Evolutionary conservation across 2,329 filamentous ascomycete species (phyloP), one percentile per base, ranked within the genome.

Genomic region (Paracorniculantispora psalliotae): DNA sequence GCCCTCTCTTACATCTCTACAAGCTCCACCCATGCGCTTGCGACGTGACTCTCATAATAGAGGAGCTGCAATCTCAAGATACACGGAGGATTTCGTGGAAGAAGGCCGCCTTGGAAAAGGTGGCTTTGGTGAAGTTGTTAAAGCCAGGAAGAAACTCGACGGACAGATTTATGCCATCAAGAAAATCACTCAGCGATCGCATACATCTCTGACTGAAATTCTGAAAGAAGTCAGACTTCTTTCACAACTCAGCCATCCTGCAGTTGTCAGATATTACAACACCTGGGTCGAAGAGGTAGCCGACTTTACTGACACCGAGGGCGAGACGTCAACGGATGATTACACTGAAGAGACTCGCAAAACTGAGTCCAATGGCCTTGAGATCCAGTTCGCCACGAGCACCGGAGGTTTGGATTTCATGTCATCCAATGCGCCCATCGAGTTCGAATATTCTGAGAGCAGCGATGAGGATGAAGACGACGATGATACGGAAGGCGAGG

Each of bases 151-250:
- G 72, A 96, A 94, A 75, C 84, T 97, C 4, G 94, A 97, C 70
- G 91, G 91, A 0, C 90, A 92, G 60, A 88, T 96, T 46, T 99
- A 97, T 73, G 94, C 94, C 19, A 90, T 99, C 70, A 99, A 99
- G 72, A 97, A 97, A 71, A 94, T 99, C 62, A 91, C 87, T 1
- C 90, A 94, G 65, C 87, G 88, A 54, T 91, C 91, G 1, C 83
- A 89, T 26, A 82, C 87, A 60, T 90, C 89, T 60, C 78, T 97
- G 41, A 92, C 89, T 0, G 90, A 96, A 69, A 87, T 92, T 13
- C 71, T 93, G 26, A 91, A 90, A 57, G 90, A 94, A 71, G 93
- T 97, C 43, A 88, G 92, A 70, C 77, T 97, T 9, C 79, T 99
- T 17, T 96, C 93, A n/a, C 86, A 91, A 61, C 82, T 99, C 59